phyloP scores from a whole-genome alignment of 2,329 filamentous ascomycete species.

The Eutypella sp. region DNA sequence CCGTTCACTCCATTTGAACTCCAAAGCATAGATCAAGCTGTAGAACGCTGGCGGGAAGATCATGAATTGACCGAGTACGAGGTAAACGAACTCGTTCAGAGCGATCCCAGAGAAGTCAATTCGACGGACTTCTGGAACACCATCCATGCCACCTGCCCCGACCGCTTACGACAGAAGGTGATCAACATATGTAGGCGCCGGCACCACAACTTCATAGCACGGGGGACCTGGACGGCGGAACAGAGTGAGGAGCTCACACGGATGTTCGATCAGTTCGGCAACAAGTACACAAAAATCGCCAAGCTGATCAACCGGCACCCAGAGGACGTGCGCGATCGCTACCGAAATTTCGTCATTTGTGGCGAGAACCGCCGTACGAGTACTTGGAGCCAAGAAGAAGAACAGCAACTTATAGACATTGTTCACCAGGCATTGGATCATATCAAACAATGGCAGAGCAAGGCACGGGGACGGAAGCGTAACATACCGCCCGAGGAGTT shows the following conservation, averaged over 20 bases:
- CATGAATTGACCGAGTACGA: constrained; percentile 37
- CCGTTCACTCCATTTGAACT: constrained; percentile 41
- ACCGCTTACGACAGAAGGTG: constrained; percentile 48
- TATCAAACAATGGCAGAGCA: constrained; percentile 36
- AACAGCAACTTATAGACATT: constrained; percentile 44
- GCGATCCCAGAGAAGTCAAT: constrained; percentile 14
- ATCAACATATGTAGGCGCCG: constrained; percentile 54
- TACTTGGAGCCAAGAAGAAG: constrained; percentile 58
- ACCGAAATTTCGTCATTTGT: constrained; percentile 61
- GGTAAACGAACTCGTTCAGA: constrained; percentile 43
- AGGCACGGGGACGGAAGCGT: constrained; percentile 25
- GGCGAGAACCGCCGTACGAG: constrained; percentile 47
- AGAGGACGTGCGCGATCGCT: constrained; percentile 65
- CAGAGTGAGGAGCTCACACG: constrained; percentile 51
- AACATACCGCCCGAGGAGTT: constrained; percentile 43
- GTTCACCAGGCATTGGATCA: constrained; percentile 48
- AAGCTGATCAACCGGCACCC: constrained; percentile 58
- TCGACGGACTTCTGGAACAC: constrained; percentile 44
- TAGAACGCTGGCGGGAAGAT: constrained; percentile 41
- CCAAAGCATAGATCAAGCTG: constrained; percentile 32
- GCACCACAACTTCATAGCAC: constrained; percentile 61
- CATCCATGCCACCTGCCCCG: constrained; percentile 43
- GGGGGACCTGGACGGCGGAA: constrained; percentile 53
- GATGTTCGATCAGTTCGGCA: constrained; percentile 42
- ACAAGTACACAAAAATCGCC: constrained; percentile 59